A percentile compares a stretch with the other conserved stretches of the same genome.
These are phyloP conservation scores for Nemania sp. DNA, from an alignment of 2,329 filamentous ascomycete genomes.

Conservation along the genomic window DNA sequence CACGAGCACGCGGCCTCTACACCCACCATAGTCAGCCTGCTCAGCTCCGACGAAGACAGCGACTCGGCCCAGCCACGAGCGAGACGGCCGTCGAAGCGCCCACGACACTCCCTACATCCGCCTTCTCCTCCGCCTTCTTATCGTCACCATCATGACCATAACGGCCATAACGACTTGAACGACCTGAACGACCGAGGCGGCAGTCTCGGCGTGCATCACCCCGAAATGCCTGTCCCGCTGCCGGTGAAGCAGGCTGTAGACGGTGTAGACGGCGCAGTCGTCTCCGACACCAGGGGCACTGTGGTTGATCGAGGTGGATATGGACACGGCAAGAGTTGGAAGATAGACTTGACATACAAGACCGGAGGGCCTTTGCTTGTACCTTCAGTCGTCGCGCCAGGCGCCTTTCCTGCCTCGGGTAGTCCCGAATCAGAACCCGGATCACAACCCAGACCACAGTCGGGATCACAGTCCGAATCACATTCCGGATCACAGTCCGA, in stretches of 20 bases:
- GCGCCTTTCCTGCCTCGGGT: not conserved
- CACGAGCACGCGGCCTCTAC: not conserved
- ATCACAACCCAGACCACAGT: too few relatives aligned
- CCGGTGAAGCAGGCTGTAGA: not conserved
- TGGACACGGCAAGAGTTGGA: not conserved
- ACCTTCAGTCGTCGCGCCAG: not conserved
- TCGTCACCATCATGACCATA: too few relatives aligned
- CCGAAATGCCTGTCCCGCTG: not conserved
- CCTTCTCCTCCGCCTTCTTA: not conserved
- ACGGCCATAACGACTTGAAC: too few relatives aligned
- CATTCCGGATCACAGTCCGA: not conserved
- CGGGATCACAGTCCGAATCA: not conserved
- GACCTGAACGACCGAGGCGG: too few relatives aligned
- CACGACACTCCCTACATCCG: not conserved
- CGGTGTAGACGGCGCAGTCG: too few relatives aligned
- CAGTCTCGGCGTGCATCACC: not conserved
- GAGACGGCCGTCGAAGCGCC: not conserved
- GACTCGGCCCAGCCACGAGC: not conserved
- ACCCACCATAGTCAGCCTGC: conserved; percentile 16
- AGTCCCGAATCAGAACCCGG: not conserved
- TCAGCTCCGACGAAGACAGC: conserved; percentile 19
- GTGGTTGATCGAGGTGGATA: not conserved
- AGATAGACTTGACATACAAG: not conserved
- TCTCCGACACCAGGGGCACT: not conserved
- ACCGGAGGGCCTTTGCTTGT: not conserved